These are phyloP conservation scores for Fomitopsis schrenkii DNA, from an alignment of 1,284 basidiomycete genomes.

Conservation along the genomic window DNA sequence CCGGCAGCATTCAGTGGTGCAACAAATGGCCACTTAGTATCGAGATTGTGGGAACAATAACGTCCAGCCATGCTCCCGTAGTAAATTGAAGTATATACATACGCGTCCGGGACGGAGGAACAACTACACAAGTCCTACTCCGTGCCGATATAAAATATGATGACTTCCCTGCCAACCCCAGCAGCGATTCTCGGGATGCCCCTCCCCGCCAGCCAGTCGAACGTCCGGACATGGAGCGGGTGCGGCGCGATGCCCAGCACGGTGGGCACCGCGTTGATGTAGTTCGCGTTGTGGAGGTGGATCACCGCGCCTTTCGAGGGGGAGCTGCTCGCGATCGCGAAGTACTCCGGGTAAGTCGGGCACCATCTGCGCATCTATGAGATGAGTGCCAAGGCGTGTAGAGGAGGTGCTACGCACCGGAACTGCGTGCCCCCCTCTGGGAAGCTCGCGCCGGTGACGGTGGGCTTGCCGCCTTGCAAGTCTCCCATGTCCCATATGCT, in stretches of 20 bases:
- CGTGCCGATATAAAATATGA: constrained; percentile 33
- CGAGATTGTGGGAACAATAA: too few species aligned
- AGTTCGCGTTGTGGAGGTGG: constrained; percentile 62
- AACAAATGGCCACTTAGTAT: too few species aligned
- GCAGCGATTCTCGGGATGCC: constrained; percentile 63
- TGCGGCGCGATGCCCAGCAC: constrained; percentile 51
- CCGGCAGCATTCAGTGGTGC: too few species aligned
- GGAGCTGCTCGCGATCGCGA: constrained; percentile 64
- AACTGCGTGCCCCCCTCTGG: constrained; percentile 64
- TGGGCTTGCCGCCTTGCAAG: constrained; percentile 69
- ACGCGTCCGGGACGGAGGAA: too few species aligned
- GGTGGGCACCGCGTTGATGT: constrained; percentile 59
- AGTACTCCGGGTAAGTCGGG: constrained; percentile 67
- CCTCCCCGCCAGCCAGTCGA: constrained; percentile 63
- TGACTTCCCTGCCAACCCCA: constrained; percentile 54
- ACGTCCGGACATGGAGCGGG: constrained; percentile 64
- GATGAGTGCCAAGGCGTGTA: not conserved
- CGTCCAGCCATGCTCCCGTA: too few species aligned
- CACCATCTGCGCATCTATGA: constrained; percentile 49
- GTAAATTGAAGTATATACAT: too few species aligned
- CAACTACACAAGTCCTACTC: not conserved
- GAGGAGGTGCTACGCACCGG: constrained; percentile 49
- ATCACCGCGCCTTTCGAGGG: constrained; percentile 59
- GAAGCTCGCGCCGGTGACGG: constrained; percentile 53
- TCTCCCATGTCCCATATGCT: constrained; percentile 71